A percentile compares a stretch with the other conserved stretches of the same genome.
Conservation (phyloP, 2,329 filamentous ascomycete genomes). For the Immersiporthe knoxdaviesiana region DNA sequence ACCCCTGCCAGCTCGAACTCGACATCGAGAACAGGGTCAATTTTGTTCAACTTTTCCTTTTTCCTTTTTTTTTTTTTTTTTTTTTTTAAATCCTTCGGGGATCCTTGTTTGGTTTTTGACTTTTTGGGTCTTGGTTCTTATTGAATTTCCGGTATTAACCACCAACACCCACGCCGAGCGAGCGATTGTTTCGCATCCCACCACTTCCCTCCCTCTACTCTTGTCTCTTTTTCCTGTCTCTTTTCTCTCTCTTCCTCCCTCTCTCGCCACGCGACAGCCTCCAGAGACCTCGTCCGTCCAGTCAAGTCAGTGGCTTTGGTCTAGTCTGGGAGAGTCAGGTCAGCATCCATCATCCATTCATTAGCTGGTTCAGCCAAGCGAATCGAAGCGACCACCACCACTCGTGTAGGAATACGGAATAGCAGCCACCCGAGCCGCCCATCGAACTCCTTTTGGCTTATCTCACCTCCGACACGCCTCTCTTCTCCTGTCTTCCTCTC, state of each 20-base stretch:
- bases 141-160: background rate
- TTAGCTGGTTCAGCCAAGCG: constrained; percentile 27
- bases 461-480: constrained; percentile 22
- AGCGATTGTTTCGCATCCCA: background rate
- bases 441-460: constrained; percentile 23
- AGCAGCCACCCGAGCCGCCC: constrained; percentile 28
- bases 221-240: background rate
- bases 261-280: constrained; percentile 4
- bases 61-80: background rate
- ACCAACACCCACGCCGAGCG: background rate
- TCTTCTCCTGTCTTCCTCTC: constrained; percentile 7
- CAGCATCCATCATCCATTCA: constrained; percentile 9
- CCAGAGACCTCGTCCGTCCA: background rate
- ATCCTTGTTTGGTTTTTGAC: background rate
- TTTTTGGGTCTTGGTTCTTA: background rate
- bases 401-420: constrained; percentile 19
- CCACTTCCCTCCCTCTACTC: background rate
- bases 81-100: background rate
- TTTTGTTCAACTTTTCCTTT: too few species aligned
- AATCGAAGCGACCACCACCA: constrained; percentile 23
- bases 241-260: background rate
- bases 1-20: background rate
- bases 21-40: background rate
- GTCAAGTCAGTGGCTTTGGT: constrained; percentile 7
- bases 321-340: constrained; percentile 9